These are phyloP conservation scores for Xerocomellus dryophilus DNA, from an alignment of 768 basidiomycete genomes.

Conservation along the genomic window DNA sequence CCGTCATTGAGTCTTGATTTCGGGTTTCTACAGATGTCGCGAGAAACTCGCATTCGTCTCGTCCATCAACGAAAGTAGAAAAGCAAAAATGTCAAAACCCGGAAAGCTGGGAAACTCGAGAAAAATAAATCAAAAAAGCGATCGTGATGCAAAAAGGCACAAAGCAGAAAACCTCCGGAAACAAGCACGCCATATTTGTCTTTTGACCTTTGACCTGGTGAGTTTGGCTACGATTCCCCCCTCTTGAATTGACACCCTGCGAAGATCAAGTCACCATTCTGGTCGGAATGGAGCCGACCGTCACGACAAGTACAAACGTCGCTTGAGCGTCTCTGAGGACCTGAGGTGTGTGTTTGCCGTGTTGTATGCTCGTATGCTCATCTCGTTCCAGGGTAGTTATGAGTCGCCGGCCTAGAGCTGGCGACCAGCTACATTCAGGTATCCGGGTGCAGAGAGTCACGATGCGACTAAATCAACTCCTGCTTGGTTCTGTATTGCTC, in stretches of 20 bases:
- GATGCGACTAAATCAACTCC: not conserved
- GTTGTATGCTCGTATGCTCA: not conserved
- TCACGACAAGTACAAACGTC: not conserved
- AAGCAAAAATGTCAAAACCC: not conserved
- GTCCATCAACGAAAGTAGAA: not conserved
- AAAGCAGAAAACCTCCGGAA: not conserved
- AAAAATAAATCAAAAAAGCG: not conserved
- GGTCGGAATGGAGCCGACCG: not conserved
- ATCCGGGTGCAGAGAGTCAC: not conserved
- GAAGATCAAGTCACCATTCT: not conserved
- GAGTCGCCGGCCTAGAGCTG: constrained; percentile 14
- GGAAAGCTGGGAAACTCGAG: not conserved
- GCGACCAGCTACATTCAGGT: constrained; percentile 3
- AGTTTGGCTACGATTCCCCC: not conserved
- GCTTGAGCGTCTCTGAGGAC: not conserved
- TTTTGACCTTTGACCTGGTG: not conserved
- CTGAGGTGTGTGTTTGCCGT: constrained; percentile 1
- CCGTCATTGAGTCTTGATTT: not conserved
- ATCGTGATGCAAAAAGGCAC: not conserved
- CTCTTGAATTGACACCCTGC: not conserved
- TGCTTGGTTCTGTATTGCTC: not conserved
- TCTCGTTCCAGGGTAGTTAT: not conserved
- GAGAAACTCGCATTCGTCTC: not conserved
- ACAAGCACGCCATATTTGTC: not conserved
- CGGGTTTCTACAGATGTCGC: not conserved